phyloP scores from a whole-genome alignment of 1,139 yeast species.

The Tardiomyces digboiensis region DNA sequence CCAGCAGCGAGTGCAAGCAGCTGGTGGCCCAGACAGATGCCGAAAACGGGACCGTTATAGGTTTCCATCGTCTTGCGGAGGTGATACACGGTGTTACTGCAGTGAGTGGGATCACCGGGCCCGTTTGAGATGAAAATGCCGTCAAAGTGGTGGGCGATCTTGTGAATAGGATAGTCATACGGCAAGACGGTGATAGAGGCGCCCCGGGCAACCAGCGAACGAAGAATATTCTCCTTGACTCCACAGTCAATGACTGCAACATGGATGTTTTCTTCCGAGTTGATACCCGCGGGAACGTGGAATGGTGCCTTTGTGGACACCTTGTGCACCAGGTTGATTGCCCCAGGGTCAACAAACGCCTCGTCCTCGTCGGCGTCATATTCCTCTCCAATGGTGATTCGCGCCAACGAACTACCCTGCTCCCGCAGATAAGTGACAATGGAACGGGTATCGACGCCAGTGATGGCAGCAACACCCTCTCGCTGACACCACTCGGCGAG shows the following conservation, averaged over 20 bases:
- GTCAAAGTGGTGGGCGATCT: slow-evolving; percentile 85
- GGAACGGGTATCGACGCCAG: slow-evolving; percentile 96
- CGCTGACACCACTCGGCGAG: slow-evolving; percentile 94
- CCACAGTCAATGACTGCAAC: slow-evolving; percentile 96
- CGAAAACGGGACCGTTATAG: slow-evolving; percentile 80
- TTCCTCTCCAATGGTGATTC: slow-evolving; percentile 82
- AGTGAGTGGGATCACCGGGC: slow-evolving; percentile 98
- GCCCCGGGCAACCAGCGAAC: slow-evolving; percentile 91
- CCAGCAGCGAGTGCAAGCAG: slow-evolving; percentile 91
- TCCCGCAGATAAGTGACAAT: slow-evolving; percentile 90
- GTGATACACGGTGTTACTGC: slow-evolving; percentile 69
- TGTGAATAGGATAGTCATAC: slow-evolving; percentile 85
- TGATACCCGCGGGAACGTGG: slow-evolving; percentile 60
- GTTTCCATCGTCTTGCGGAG: slow-evolving; percentile 63
- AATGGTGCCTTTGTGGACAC: slow-evolving; percentile 95
- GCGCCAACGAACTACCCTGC: slow-evolving; percentile 88
- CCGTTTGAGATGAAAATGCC: slow-evolving; percentile 95
- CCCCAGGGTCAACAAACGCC: slow-evolving; percentile 89
- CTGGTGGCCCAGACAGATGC: slow-evolving; percentile 97
- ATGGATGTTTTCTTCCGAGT: slow-evolving; percentile 43
- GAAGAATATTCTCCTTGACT: slow-evolving; percentile 91
- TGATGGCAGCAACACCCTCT: slow-evolving; percentile 92
- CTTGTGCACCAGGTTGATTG: slow-evolving; percentile 81
- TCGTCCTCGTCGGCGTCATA: slow-evolving; percentile 89
- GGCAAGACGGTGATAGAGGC: slow-evolving; percentile 96